phyloP scores from a whole-genome alignment of 805 yeast genomes.

The Lipomyces starkeyi region DNA sequence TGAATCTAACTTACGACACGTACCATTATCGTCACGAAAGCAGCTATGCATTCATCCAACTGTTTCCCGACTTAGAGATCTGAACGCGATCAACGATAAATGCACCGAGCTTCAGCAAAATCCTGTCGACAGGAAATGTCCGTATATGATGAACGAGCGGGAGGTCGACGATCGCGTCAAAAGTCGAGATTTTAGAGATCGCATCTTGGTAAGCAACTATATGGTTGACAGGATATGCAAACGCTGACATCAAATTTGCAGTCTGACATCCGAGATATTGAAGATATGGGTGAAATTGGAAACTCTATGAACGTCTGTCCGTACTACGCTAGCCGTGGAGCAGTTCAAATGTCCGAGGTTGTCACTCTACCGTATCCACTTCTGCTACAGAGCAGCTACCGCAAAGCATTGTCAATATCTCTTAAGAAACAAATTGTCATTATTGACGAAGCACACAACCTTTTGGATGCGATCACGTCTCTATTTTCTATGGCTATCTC shows the following conservation, averaged over 20 bases:
- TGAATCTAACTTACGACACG: slow-evolving; percentile 64
- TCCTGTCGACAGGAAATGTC: slow-evolving; percentile 47
- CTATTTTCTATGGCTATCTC: slow-evolving; percentile 69
- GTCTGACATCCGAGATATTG: slow-evolving; percentile 72
- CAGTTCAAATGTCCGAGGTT: slow-evolving; percentile 67
- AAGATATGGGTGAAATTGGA: slow-evolving; percentile 73
- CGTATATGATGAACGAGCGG: slow-evolving; percentile 49
- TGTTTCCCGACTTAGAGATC: slow-evolving; percentile 57
- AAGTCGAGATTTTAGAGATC: slow-evolving; percentile 57
- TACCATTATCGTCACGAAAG: slow-evolving; percentile 81
- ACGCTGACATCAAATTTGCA: not conserved
- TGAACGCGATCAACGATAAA: slow-evolving; percentile 72
- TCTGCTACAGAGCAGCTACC: slow-evolving; percentile 63
- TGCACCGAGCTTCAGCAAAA: slow-evolving; percentile 71
- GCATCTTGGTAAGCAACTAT: slow-evolving; percentile 48
- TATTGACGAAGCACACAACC: slow-evolving; percentile 92
- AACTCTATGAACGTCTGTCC: slow-evolving; percentile 68
- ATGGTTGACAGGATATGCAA: not conserved
- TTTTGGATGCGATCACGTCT: slow-evolving; percentile 74
- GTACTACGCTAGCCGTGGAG: slow-evolving; percentile 72
- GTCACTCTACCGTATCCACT: slow-evolving; percentile 87
- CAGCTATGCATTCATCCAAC: slow-evolving; percentile 80
- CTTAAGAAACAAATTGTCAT: slow-evolving; percentile 71
- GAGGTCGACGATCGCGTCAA: slow-evolving; percentile 46
- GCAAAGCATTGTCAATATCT: slow-evolving; percentile 64